Evolutionary conservation across 768 basidiomycete genomes (phyloP).

Genomic region (Pleurotus platypus): DNA sequence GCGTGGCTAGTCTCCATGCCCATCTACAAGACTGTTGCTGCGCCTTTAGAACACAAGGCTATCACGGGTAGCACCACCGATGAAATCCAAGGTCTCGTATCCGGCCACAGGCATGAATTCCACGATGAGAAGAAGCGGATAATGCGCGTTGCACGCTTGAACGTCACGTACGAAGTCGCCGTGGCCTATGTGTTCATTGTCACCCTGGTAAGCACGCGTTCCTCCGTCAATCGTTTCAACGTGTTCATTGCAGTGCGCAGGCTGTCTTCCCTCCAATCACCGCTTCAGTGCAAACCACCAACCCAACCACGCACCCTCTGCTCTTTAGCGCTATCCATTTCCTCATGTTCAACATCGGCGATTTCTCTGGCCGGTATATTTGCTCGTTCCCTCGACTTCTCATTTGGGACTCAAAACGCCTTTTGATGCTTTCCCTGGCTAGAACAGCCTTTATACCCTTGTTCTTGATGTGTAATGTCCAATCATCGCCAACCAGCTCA

Average conservation of each 20-base stretch:
- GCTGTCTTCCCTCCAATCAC: constrained; percentile 88
- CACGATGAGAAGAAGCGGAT: constrained; percentile 39
- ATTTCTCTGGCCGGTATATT: constrained; percentile 64
- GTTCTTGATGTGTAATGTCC: constrained; percentile 87
- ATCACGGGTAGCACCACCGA: constrained; percentile 21
- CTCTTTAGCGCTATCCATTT: constrained; percentile 80
- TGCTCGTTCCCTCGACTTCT: constrained; percentile 64
- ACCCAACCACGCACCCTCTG: constrained; percentile 67
- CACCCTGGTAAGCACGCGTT: constrained; percentile 58
- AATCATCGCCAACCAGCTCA: constrained; percentile 34
- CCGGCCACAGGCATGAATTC: constrained; percentile 20
- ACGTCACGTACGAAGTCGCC: constrained; percentile 67
- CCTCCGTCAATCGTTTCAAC: background rate
- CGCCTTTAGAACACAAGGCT: constrained; percentile 36
- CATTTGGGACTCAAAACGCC: constrained; percentile 64
- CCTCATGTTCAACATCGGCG: constrained; percentile 70
- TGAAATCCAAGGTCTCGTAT: constrained; percentile 34
- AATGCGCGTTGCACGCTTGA: constrained; percentile 55
- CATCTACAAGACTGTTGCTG: constrained; percentile 52
- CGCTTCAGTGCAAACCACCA: constrained; percentile 65
- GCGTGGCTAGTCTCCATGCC: constrained; percentile 55
- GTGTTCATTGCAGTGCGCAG: constrained; percentile 31
- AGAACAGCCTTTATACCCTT: constrained; percentile 83
- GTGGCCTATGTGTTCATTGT: constrained; percentile 74
- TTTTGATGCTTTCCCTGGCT: constrained; percentile 59